Percentiles rank a stretch among this genome's conserved stretches.
These are phyloP conservation scores for Capsaspora owczarzaki DNA, from an alignment of 78 protist species.

Conservation along the genomic window DNA sequence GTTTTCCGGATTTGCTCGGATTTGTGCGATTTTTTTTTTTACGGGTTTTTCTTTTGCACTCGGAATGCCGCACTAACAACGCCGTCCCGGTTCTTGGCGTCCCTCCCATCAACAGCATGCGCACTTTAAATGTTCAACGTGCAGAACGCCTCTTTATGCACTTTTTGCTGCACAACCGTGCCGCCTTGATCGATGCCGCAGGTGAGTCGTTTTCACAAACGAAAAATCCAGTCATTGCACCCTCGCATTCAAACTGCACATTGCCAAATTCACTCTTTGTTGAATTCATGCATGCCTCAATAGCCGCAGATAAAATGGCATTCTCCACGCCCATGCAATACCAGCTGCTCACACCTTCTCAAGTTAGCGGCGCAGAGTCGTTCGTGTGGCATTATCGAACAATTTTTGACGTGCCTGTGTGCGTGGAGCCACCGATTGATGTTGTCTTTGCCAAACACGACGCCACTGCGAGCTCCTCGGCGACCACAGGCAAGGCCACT, in stretches of 20 bases:
- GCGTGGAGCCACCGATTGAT: background rate
- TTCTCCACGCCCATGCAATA: no score
- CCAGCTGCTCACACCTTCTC: background rate
- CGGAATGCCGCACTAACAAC: background rate
- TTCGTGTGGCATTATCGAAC: background rate
- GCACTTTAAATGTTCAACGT: background rate
- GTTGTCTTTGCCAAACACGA: no score
- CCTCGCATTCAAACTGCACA: no score
- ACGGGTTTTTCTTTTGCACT: background rate
- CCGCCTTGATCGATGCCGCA: background rate
- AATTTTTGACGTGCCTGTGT: background rate
- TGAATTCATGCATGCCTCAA: background rate
- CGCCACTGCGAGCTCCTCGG: no score
- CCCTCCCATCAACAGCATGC: no score
- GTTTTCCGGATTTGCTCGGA: background rate
- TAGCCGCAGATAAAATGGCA: background rate
- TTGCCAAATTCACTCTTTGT: background rate
- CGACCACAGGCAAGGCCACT: no score
- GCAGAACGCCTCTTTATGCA: background rate
- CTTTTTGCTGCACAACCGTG: background rate
- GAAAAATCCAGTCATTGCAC: no score
- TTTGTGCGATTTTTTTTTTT: background rate
- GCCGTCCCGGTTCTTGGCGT: no score
- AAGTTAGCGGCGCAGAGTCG: background rate
- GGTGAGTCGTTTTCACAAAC: background rate